A percentile compares a stretch with the other conserved stretches of the same genome.
Evolutionary conservation across 306 rosid genomes (phyloP).

Genomic region (Quercus rubra): DNA sequence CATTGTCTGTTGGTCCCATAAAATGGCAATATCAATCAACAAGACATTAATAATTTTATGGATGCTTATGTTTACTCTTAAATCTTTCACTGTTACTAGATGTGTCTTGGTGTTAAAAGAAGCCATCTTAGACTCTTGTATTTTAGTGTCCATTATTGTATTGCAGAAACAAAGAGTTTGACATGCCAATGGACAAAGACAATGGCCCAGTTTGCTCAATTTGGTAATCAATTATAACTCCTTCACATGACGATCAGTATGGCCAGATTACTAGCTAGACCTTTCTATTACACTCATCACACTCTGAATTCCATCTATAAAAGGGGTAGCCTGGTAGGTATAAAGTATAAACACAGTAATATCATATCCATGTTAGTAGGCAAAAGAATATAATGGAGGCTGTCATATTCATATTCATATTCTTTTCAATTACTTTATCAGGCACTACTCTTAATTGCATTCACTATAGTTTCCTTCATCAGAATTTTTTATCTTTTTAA

Average conservation of each 20-base stretch:
- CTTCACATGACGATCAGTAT: neutral
- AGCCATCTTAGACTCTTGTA: too few relatives aligned
- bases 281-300: neutral
- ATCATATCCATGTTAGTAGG: too few relatives aligned
- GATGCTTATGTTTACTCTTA: too few relatives aligned
- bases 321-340: neutral
- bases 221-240: neutral
- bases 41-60: conserved; percentile 7
- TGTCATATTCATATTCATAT: too few relatives aligned
- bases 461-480: too few relatives aligned
- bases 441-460: too few relatives aligned
- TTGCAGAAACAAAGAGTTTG: neutral
- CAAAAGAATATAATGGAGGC: too few relatives aligned
- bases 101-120: too few relatives aligned
- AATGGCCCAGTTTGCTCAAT: neutral
- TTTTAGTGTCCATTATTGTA: neutral
- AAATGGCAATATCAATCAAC: conserved; percentile 19
- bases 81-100: too few relatives aligned
- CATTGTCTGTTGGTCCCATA: conserved; percentile 27
- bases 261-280: neutral
- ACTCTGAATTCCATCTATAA: neutral
- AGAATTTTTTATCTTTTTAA: too few relatives aligned
- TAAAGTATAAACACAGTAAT: neutral
- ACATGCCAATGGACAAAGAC: neutral
- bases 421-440: too few relatives aligned